phyloP scores from a whole-genome alignment of 352 stramenopile genomes.

The Pythium utonaiense region DNA sequence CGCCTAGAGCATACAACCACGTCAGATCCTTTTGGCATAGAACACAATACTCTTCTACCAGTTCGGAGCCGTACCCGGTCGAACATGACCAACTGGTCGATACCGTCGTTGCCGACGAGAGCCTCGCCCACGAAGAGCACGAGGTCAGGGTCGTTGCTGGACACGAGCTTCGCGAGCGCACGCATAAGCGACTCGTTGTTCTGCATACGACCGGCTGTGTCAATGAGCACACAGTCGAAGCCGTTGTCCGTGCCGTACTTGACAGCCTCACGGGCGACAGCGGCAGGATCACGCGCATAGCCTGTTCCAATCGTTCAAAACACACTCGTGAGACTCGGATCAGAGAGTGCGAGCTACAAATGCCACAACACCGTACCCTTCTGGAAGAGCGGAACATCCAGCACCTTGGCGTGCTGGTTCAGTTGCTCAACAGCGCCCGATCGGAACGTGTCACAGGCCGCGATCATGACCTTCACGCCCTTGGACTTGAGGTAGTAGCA shows the following conservation, averaged over 20 bases:
- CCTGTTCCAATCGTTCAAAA: conserved; percentile 36
- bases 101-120: conserved; percentile 98
- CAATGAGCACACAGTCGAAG: conserved; percentile 97
- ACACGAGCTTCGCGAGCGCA: conserved; percentile 95
- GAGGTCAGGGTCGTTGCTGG: conserved; percentile 96
- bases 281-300: conserved; percentile 96
- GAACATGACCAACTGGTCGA: conserved; percentile 97
- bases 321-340: not conserved
- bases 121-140: conserved; percentile 99
- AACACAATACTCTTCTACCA: not conserved
- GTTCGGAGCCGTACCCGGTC: conserved; percentile 61
- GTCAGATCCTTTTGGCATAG: not conserved
- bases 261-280: conserved; percentile 94
- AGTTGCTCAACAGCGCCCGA: conserved; percentile 98
- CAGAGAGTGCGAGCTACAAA: not conserved
- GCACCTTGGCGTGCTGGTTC: conserved; percentile 95
- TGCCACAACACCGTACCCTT: too few species aligned
- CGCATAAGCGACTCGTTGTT: conserved; percentile 99
- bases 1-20: conserved; percentile 25
- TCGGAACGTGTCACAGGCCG: conserved; percentile 98
- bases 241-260: conserved; percentile 92
- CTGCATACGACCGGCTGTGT: conserved; percentile 98
- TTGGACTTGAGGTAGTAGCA: conserved; percentile 99
- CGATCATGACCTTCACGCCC: conserved; percentile 94
- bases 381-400: conserved; percentile 96